Evolutionary conservation across 495 filamentous ascomycete genomes (phyloP), one percentile per base, ranked within the genome.

Genomic region (Podospora appendiculata): DNA sequence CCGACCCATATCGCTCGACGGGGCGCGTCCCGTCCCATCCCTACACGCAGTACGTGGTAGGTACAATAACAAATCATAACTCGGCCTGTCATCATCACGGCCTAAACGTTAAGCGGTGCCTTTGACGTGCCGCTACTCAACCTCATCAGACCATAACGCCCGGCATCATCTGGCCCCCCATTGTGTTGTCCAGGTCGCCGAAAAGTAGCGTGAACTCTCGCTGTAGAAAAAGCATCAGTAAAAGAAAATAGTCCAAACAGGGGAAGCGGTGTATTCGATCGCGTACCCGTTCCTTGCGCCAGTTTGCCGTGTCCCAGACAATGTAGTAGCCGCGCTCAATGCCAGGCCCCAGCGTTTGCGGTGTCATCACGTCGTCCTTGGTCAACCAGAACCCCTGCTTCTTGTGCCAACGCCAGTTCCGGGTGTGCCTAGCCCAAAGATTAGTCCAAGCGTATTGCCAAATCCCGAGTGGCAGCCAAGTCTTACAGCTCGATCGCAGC

Each of bases 371-470:
- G 17, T 88, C 83, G 62, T 94, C 89, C 66, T 93, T 92, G 36
- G 89, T 94, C 61, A 96, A 73, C 91, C 91, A 96, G 56, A 91
- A 81, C 55, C 87, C 83, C 48, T 90, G 75, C 49, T 88, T 81
- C 72, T 90, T 95, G 66, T 96, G 90, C 75, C 89, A 96, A 54
- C 90, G 76, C 91, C 91, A 96, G 65, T 91, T 90, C 47, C 91
- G 87, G 47, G 78, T 80, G 58, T 65, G 67, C 9, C 67, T 70
- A 50, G 10, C 25, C 25, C 25, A 25, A 25, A 5, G 2, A 5
- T 25, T 25, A 25, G 25, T 25, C 25, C 25, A 25, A 25, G 25
- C 25, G 25, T 25, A 25, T n/a, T n/a, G n/a, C n/a, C 25, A 25
- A 25, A 25, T 25, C 25, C 2, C 25, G 25, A 25, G 5, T 25